phyloP scores from a whole-genome alignment of 148 eudicot species.

The Nyssa sinensis region DNA sequence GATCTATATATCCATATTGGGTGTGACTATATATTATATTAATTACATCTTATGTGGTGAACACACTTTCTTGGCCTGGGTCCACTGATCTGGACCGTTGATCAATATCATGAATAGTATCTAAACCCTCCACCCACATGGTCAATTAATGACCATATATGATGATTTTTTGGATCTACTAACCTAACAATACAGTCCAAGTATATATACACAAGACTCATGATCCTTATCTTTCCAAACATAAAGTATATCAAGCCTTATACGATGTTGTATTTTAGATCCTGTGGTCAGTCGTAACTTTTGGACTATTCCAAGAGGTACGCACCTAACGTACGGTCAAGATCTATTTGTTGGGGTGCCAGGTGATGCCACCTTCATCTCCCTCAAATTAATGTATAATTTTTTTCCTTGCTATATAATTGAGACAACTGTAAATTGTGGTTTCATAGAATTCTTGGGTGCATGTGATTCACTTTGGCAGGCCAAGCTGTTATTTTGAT shows the following conservation, averaged over 20 bases:
- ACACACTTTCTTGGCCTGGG: too few relatives aligned
- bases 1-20: background rate
- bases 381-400: background rate
- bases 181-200: background rate
- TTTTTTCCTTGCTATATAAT: background rate
- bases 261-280: too few relatives aligned
- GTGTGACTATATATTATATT: too few relatives aligned
- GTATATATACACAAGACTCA: background rate
- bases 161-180: background rate
- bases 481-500: slow-evolving; percentile 27
- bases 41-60: too few relatives aligned
- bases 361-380: slow-evolving; percentile 29
- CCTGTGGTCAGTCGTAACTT: too few relatives aligned
- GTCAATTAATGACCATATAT: slow-evolving; percentile 6
- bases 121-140: background rate
- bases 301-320: background rate
- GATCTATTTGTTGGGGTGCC: slow-evolving; percentile 48
- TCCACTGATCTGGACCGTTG: too few relatives aligned
- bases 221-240: background rate
- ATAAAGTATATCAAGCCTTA: too few relatives aligned
- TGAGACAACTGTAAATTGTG: slow-evolving; percentile 28
- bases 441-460: slow-evolving; percentile 38
- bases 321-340: slow-evolving; percentile 41
- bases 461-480: slow-evolving; percentile 62
- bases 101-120: too few relatives aligned